Conservation (phyloP, 108 stramenopile genomes). For the Bacterosira constricta region DNA sequence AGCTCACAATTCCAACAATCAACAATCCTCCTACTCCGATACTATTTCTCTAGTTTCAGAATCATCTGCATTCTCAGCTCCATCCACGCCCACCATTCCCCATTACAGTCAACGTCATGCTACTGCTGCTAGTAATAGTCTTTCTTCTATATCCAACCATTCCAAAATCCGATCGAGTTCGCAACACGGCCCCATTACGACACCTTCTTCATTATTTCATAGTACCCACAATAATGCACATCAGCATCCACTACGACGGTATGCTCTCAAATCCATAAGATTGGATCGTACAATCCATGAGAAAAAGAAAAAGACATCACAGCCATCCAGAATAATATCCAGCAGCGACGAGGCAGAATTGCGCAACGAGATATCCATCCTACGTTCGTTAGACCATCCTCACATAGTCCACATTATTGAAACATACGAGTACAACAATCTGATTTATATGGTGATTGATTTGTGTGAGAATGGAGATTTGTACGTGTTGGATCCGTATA, state of each 20-base stretch:
- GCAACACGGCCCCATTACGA: too few species aligned
- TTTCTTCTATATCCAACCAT: too few species aligned
- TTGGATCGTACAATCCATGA: constrained; percentile 50
- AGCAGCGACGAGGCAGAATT: constrained; percentile 46
- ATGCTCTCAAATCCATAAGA: constrained; percentile 77
- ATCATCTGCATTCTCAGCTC: constrained; percentile 20
- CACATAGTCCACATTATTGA: constrained; percentile 85
- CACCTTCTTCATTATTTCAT: too few species aligned
- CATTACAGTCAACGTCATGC: too few species aligned
- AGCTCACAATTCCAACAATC: background rate
- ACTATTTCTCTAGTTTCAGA: constrained; percentile 16
- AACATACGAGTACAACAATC: constrained; percentile 65
- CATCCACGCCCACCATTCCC: background rate
- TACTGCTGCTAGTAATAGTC: too few species aligned
- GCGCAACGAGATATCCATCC: constrained; percentile 86
- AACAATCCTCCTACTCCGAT: too few species aligned
- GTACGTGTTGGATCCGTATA: constrained; percentile 80
- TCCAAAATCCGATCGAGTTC: too few species aligned
- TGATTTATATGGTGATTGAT: constrained; percentile 87
- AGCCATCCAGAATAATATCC: constrained; percentile 44
- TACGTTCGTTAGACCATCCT: constrained; percentile 84
- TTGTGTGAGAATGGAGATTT: constrained; percentile 84
- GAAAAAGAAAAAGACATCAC: constrained; percentile 33
- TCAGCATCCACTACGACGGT: constrained; percentile 30
- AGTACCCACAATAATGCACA: background rate